phyloP scores from a whole-genome alignment of 257 asterid genomes.

The Eucommia ulmoides region DNA sequence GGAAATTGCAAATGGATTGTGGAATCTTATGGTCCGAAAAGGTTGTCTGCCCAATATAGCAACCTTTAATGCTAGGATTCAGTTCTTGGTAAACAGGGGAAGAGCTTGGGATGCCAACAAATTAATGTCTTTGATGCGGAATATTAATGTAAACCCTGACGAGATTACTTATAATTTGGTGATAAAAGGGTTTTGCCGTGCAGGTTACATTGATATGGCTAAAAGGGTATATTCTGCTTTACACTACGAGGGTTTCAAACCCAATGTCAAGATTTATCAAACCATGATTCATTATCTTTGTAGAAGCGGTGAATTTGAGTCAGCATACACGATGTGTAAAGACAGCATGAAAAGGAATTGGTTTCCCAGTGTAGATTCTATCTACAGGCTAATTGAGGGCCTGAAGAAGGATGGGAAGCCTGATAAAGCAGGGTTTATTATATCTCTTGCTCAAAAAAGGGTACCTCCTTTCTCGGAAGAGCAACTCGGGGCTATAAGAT shows the following conservation, averaged over 20 bases:
- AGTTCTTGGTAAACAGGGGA: conserved; percentile 44
- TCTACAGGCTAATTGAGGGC: conserved; percentile 46
- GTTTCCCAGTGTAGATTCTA: conserved; percentile 56
- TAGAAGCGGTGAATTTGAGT: conserved; percentile 30
- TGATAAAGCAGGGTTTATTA: conserved; percentile 41
- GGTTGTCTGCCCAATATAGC: conserved; percentile 65
- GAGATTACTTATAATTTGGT: conserved; percentile 73
- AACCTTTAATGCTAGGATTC: conserved; percentile 71
- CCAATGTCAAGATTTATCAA: conserved; percentile 62
- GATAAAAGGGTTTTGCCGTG: conserved; percentile 60
- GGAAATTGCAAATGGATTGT: conserved; percentile 59
- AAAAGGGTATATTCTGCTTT: conserved; percentile 46
- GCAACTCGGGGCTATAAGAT: conserved; percentile 32
- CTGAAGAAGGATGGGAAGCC: conserved; percentile 28
- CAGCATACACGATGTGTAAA: conserved; percentile 56
- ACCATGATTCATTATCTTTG: conserved; percentile 68
- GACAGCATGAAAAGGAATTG: conserved; percentile 52
- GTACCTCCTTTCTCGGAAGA: conserved; percentile 44
- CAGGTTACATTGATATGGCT: conserved; percentile 46
- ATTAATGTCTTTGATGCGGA: conserved; percentile 39
- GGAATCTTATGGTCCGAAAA: conserved; percentile 64
- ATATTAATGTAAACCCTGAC: conserved; percentile 28
- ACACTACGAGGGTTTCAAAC: conserved; percentile 36
- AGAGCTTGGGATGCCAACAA: conserved; percentile 73
- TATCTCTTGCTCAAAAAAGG: conserved; percentile 41